Base-by-base conservation (phyloP, 352 stramenopile species). In the Globisporangium lucens region DNA sequence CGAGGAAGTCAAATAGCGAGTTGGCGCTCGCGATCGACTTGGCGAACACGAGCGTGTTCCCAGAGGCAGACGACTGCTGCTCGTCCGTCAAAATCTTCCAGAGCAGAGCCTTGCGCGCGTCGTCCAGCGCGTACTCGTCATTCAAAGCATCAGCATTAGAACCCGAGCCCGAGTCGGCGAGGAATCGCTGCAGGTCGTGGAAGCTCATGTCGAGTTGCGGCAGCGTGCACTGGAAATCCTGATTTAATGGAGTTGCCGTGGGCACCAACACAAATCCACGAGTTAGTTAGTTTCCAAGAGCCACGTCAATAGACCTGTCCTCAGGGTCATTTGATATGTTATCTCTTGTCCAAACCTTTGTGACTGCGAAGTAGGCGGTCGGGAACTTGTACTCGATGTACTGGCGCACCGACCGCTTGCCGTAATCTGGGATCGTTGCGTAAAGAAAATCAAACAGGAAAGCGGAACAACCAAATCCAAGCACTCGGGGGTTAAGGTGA, bases 301-400 rank as follows among this genome's bases (percentile, higher is more conserved):
- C 57, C 12, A 20, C 8, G n/a, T 17, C 22, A 38, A 24, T 7
- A 22, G 15, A 13, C 20, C 20, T 30, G n/a, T 57, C 3, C 17
- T 8, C 6, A 52, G n/a, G 13, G 35, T n/a, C 36, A 52, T 36
- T 6, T 24, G 38, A n/a, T 13, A 22, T 12, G 1, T 38, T 35
- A 8, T 29, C 4, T 43, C 27, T 30, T 5, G 12, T 8, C 30
- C n/a, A 24, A 57, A 94, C 86, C 65, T 88, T 66, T 8, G 87
- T 94, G 58, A 88, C 77, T 46, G 80, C 82, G 49, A 91, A 91
- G 2, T 76, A 65, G 0, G 82, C 75, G 4, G 72, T 66, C 1
- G 87, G 85, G 69, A 93, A 93, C 76, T 92, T 94, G 73, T 91
- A 78, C 58, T 88, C 71, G 65, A 94, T 85, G 67, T 80, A 93